Evolutionary conservation across 2,329 filamentous ascomycete species (phyloP), one percentile per base, ranked within the genome.

Genomic region (Scedosporium minutisporum): DNA sequence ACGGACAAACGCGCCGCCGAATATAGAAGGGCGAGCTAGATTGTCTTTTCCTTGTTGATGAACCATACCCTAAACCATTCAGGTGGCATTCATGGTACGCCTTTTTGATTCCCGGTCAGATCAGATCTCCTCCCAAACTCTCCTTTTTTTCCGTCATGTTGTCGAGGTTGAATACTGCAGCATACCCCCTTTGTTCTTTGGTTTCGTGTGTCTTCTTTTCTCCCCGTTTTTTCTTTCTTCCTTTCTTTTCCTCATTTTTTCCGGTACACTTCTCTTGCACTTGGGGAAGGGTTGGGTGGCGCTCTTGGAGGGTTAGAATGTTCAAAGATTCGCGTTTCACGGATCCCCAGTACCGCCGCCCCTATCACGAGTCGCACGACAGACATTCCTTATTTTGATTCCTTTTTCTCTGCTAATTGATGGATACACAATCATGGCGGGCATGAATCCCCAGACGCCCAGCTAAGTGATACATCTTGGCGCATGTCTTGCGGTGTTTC

Each of bases 1-100:
- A 82, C 63, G 70, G 75, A n/a, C 69, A 9, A 55, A 55, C 73
- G 18, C 70, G 71, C 65, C 72, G 71, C 64, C 71, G 70, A 58
- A 69, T 73, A 70, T 77, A 71, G 68, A 64, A 44, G 18, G 58
- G 21, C n/a, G 18, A 48, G 53, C 21, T 60, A 21, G n/a, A 25
- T 38, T 60, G 58, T 27, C 58, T 29, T 25, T 14, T 33, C 10
- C 33, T 57, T 41, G 14, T 16, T 6, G 25, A 57, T 42, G 46
- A 23, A 44, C 14, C 48, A n/a, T 42, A 46, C 48, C 27, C 21
- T 48, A 18, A 23, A 18, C 41, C 12, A 16, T 48, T 29, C 21
- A 27, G 16, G 27, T n/a, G 41, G 33, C 33, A 38, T 38, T 33
- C 27, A 27, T 25, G 21, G 18, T n/a, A 57, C 27, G 55, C n/a